Percentiles rank a stretch among this genome's conserved stretches.
These are phyloP conservation scores for Pleurotus tuoliensis DNA, from an alignment of 768 basidiomycete genomes.

Conservation along the genomic window DNA sequence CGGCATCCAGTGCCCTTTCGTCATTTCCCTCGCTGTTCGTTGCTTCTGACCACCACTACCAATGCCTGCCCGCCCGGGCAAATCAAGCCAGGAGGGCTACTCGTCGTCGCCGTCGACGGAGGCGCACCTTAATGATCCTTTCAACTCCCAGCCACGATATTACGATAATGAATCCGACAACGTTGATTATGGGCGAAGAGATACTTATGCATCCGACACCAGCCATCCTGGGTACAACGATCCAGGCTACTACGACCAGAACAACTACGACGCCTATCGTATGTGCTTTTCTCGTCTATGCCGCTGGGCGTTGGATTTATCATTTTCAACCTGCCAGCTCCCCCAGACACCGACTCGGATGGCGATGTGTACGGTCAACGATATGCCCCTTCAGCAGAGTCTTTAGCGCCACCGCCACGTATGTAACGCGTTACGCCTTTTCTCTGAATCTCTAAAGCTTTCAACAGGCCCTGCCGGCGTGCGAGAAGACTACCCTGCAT, in stretches of 20 bases:
- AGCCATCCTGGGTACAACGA: conserved; percentile 63
- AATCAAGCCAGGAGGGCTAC: conserved; percentile 60
- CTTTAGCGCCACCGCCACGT: conserved; percentile 53
- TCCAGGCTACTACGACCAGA: conserved; percentile 61
- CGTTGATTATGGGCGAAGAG: conserved; percentile 59
- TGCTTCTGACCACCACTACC: conserved; percentile 20
- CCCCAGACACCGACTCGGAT: conserved; percentile 84
- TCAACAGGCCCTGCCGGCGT: conserved; percentile 49
- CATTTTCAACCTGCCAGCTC: conserved; percentile 39
- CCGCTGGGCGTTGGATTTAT: conserved; percentile 14
- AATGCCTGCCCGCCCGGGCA: conserved; percentile 57
- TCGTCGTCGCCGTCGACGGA: conserved; percentile 55
- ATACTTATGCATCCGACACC: conserved; percentile 68
- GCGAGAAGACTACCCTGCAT: conserved; percentile 90
- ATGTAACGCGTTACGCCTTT: conserved; percentile 22
- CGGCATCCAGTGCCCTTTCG: conserved; percentile 4
- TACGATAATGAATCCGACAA: conserved; percentile 78
- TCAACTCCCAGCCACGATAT: conserved; percentile 49
- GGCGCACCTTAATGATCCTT: conserved; percentile 66
- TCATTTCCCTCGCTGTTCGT: conserved; percentile 10
- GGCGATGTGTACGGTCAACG: conserved; percentile 68
- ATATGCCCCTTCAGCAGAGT: conserved; percentile 73
- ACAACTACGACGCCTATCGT: conserved; percentile 65
- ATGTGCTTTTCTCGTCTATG: conserved; percentile 13
- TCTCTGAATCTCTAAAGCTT: conserved; percentile 33